phyloP scores from a whole-genome alignment of 2,329 filamentous ascomycete species.

The Colletotrichum destructivum region DNA sequence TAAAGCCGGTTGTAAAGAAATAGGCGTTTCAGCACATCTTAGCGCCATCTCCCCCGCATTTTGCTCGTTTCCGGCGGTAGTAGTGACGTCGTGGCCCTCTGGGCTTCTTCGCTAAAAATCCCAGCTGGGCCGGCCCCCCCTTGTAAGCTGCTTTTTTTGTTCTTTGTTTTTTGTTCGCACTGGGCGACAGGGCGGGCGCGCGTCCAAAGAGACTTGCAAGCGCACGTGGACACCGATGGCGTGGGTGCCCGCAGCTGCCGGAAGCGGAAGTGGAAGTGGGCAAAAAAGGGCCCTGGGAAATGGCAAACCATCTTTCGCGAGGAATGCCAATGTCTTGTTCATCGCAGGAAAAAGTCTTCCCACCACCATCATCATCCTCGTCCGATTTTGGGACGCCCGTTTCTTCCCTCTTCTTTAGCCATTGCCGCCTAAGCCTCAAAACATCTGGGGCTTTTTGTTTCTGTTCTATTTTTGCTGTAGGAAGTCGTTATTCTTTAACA shows the following conservation, averaged over 20 bases:
- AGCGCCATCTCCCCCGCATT: conserved; percentile 39
- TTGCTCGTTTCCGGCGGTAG: conserved; percentile 30
- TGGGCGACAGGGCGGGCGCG: conserved; percentile 4
- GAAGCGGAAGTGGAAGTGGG: conserved; percentile 22
- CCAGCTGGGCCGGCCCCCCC: background rate
- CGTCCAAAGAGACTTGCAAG: conserved; percentile 21
- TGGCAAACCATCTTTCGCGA: conserved; percentile 17
- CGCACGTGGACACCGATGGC: conserved; percentile 39
- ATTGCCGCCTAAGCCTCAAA: conserved; percentile 8
- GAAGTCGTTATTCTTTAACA: conserved; percentile 1
- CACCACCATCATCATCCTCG: conserved; percentile 6
- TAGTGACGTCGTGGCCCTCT: conserved; percentile 31
- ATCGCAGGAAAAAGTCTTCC: conserved; percentile 30
- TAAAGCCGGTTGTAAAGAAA: conserved; percentile 18
- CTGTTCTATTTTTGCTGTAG: background rate
- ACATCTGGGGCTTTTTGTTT: background rate
- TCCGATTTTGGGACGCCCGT: conserved; percentile 18
- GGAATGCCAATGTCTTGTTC: conserved; percentile 27
- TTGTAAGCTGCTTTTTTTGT: no score
- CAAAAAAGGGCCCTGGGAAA: conserved; percentile 17
- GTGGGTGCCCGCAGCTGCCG: conserved; percentile 7
- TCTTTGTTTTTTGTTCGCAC: no score
- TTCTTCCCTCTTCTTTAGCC: conserved; percentile 17
- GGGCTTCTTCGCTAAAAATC: conserved; percentile 23
- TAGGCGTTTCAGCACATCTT: conserved; percentile 33